Conservation (phyloP, 23 red algal genomes). For the Cyanidioschyzon merolae region DNA sequence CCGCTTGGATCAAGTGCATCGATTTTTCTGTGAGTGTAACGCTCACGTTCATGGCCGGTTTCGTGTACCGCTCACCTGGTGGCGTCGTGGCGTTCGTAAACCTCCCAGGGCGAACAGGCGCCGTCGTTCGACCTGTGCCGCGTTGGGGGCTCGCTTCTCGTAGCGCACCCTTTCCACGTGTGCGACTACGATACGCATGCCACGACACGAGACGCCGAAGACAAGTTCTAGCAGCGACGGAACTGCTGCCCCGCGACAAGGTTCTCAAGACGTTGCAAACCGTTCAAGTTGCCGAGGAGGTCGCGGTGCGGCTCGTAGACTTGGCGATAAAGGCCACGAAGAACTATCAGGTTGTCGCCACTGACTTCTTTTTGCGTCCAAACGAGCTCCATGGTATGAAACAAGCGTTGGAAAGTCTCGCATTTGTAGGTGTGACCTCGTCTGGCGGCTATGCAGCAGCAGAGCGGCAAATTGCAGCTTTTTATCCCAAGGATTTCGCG, state of each 20-base stretch:
- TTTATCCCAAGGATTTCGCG: conserved; percentile 28
- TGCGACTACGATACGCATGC: too few species aligned
- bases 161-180: too few species aligned
- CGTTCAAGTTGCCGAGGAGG: not conserved
- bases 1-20: too few species aligned
- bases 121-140: too few species aligned
- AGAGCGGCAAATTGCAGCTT: conserved; percentile 35
- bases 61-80: too few species aligned
- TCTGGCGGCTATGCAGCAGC: conserved; percentile 47
- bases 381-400: conserved; percentile 31
- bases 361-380: conserved; percentile 41
- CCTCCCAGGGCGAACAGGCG: too few species aligned
- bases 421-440: conserved; percentile 8
- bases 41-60: too few species aligned
- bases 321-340: not conserved
- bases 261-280: not conserved
- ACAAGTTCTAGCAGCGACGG: not conserved
- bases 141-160: too few species aligned
- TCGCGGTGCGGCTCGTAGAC: not conserved
- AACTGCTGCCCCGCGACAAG: not conserved
- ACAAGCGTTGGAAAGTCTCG: conserved; percentile 9
- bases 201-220: too few species aligned
- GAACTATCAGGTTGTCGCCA: conserved; percentile 4
- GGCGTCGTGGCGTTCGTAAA: too few species aligned
- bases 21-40: too few species aligned